Conservation (phyloP, 2,329 filamentous ascomycete genomes). For the Exophiala aquamarina region DNA sequence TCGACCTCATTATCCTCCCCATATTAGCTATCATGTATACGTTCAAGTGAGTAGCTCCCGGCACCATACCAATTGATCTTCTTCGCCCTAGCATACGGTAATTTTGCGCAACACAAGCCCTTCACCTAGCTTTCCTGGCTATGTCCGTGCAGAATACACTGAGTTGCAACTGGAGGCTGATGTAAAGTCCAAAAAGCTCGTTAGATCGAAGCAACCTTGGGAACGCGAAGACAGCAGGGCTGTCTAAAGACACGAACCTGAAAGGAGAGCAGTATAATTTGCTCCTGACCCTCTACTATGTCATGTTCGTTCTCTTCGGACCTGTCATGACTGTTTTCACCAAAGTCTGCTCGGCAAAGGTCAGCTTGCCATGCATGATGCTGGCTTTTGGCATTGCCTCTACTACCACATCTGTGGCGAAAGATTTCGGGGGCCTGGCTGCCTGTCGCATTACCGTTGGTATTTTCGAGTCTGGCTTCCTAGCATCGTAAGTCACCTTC, state of each 20-base stretch:
- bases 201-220: slow-evolving; percentile 7
- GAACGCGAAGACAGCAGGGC: slow-evolving; percentile 3
- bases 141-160: no score
- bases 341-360: slow-evolving; percentile 62
- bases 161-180: no score
- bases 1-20: slow-evolving; percentile 6
- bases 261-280: slow-evolving; percentile 7
- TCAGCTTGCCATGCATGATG: slow-evolving; percentile 66
- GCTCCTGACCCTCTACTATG: slow-evolving; percentile 6
- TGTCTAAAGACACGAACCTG: slow-evolving; percentile 3
- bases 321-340: slow-evolving; percentile 65
- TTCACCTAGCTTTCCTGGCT: no score
- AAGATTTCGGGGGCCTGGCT: slow-evolving; percentile 61
- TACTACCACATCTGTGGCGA: slow-evolving; percentile 40
- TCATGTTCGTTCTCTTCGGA: slow-evolving; percentile 3
- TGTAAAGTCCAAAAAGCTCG: no score
- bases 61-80: no score
- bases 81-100: no score
- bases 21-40: slow-evolving; percentile 6
- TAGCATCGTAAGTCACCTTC: slow-evolving; percentile 49
- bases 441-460: slow-evolving; percentile 68
- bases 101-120: no score
- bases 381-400: slow-evolving; percentile 66
- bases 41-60: slow-evolving; percentile 1
- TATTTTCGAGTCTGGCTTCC: slow-evolving; percentile 67